phyloP scores from a whole-genome alignment of 2,329 filamentous ascomycete genomes.

The Bretziella fagacearum region DNA sequence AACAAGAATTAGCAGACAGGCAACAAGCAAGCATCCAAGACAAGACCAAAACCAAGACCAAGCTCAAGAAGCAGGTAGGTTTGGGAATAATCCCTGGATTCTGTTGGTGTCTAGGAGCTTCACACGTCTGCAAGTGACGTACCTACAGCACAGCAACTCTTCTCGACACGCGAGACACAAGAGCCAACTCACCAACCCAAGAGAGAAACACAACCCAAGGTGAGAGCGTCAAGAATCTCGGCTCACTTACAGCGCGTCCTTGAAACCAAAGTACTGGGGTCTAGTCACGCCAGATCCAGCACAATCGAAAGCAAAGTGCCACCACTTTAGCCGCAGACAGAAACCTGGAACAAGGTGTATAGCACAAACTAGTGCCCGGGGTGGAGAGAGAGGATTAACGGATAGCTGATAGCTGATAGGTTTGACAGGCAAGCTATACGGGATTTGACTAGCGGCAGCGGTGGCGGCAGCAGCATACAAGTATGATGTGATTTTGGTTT shows the following conservation, averaged over 20 bases:
- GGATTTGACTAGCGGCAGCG: too few relatives aligned
- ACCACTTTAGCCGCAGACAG: constrained; percentile 4
- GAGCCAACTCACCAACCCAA: not conserved
- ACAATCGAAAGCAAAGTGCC: not conserved
- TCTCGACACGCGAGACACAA: not conserved
- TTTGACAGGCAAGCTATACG: not conserved
- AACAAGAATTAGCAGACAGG: not conserved
- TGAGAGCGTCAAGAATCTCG: not conserved
- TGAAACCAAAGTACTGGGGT: not conserved
- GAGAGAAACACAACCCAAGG: not conserved
- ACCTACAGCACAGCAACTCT: not conserved
- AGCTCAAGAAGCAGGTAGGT: not conserved
- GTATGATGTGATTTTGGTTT: not conserved
- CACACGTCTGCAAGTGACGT: not conserved
- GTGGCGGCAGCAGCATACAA: too few relatives aligned
- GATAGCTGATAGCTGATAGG: not conserved
- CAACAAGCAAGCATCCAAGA: too few relatives aligned
- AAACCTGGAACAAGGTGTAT: not conserved
- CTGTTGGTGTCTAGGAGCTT: not conserved
- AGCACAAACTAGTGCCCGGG: not conserved
- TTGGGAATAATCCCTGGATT: not conserved
- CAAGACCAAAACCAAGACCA: not conserved
- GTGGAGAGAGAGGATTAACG: too few relatives aligned
- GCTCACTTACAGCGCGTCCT: not conserved
- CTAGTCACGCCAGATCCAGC: constrained; percentile 6